Percentiles rank a stretch among this genome's conserved stretches.
Evolutionary conservation across 441 rosid genomes (phyloP).

Genomic region (Gossypium aridum): DNA sequence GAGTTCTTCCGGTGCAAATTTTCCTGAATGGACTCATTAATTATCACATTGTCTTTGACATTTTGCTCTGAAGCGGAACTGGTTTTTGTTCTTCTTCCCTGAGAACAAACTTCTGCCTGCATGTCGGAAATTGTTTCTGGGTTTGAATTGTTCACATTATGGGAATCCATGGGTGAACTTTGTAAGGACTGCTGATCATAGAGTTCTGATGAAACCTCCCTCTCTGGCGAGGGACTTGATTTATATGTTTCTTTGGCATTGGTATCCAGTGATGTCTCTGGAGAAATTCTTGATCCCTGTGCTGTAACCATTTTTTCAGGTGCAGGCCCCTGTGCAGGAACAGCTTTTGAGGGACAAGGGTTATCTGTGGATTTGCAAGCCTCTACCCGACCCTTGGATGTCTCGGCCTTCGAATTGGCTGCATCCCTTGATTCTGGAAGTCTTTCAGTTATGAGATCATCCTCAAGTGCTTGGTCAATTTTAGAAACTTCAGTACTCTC

Average conservation of each 20-base stretch:
- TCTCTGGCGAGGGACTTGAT: slow-evolving; percentile 22
- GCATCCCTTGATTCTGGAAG: slow-evolving; percentile 18
- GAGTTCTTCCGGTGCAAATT: slow-evolving; percentile 21
- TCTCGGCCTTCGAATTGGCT: slow-evolving; percentile 19
- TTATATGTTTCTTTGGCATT: slow-evolving; percentile 26
- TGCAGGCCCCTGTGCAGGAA: background rate
- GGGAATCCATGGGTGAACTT: slow-evolving; percentile 19
- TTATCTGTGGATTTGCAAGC: slow-evolving; percentile 20
- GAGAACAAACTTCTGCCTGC: slow-evolving; percentile 22
- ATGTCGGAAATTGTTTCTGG: slow-evolving; percentile 18
- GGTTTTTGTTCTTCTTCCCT: slow-evolving; percentile 9
- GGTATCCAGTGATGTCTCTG: slow-evolving; percentile 7
- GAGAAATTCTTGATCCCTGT: slow-evolving; percentile 17
- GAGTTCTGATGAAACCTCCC: slow-evolving; percentile 11
- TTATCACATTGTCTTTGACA: slow-evolving; percentile 9
- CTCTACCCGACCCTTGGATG: slow-evolving; percentile 17
- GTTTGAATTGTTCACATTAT: slow-evolving; percentile 15
- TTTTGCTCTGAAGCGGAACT: slow-evolving; percentile 22
- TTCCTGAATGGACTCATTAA: slow-evolving; percentile 19
- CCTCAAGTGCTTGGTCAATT: slow-evolving; percentile 10
- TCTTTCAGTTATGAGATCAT: slow-evolving; percentile 12
- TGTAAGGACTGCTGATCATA: slow-evolving; percentile 30
- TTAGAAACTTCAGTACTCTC: slow-evolving; percentile 19
- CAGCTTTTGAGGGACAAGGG: slow-evolving; percentile 20
- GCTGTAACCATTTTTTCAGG: slow-evolving; percentile 2